Conservation (phyloP, 1,284 basidiomycete species). For the Melanopsichium pennsylvanicum region DNA sequence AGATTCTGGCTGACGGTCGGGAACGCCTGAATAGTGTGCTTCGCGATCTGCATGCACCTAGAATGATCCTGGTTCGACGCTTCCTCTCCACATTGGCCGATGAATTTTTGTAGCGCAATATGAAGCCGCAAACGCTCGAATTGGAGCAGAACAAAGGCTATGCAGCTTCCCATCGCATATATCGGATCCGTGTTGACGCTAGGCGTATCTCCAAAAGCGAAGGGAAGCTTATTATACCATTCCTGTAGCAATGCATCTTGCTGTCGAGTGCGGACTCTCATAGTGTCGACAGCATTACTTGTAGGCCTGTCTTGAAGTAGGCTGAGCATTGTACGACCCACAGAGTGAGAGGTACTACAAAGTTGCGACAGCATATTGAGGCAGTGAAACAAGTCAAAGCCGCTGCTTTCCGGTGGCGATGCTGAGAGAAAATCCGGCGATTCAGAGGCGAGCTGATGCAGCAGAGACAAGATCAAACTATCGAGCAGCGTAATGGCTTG, state of each 20-base stretch:
- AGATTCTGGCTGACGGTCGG: background rate
- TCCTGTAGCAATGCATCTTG: background rate
- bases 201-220: background rate
- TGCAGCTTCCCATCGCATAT: background rate
- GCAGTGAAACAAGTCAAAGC: no score
- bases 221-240: conserved; percentile 8
- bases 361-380: no score
- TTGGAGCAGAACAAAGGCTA: conserved; percentile 3
- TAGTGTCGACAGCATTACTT: background rate
- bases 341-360: background rate
- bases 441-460: no score
- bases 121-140: conserved; percentile 9
- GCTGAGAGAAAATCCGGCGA: no score
- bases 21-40: background rate
- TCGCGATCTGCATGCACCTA: background rate
- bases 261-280: background rate
- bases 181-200: background rate
- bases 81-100: background rate
- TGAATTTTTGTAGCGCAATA: background rate
- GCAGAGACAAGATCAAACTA: no score
- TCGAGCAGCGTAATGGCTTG: no score
- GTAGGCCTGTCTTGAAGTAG: background rate
- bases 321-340: conserved; percentile 1
- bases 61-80: background rate
- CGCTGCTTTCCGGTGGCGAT: no score